phyloP scores from a whole-genome alignment of 1,284 basidiomycete species.

The Cryptococcus hybrid region DNA sequence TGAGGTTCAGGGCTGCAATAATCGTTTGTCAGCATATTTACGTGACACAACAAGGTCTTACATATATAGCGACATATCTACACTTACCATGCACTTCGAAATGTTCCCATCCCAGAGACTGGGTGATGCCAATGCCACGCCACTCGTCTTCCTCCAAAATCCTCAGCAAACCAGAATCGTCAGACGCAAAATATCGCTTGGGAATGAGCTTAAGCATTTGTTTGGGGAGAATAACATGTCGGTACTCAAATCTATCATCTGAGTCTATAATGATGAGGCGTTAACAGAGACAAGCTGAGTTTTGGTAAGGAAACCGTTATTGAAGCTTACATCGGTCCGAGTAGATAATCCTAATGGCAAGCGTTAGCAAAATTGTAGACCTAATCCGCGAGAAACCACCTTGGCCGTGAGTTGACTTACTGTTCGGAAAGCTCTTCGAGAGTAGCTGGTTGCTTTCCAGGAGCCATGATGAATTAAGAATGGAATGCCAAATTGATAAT shows the following conservation, averaged over 20 bases:
- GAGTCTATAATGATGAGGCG: conserved; percentile 42
- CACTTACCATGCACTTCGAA: conserved; percentile 90
- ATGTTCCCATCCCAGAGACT: conserved; percentile 95
- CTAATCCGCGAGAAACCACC: not conserved
- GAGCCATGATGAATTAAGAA: conserved; percentile 13
- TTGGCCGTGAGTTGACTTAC: conserved; percentile 20
- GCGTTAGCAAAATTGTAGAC: not conserved
- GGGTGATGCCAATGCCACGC: conserved; percentile 93
- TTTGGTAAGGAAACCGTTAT: not conserved
- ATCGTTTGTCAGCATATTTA: conserved; percentile 2
- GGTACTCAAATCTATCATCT: conserved; percentile 63
- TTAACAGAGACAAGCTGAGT: not conserved
- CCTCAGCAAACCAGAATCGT: conserved; percentile 75
- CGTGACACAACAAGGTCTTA: not conserved
- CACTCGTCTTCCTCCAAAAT: conserved; percentile 85
- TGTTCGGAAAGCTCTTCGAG: conserved; percentile 48
- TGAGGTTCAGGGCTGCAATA: conserved; percentile 39
- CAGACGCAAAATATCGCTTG: conserved; percentile 65
- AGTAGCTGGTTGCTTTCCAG: conserved; percentile 25
- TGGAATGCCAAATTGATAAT: no score
- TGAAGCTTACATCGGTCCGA: conserved; percentile 45
- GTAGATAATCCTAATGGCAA: conserved; percentile 41
- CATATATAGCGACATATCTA: not conserved
- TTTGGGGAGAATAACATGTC: conserved; percentile 88
- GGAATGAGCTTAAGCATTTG: conserved; percentile 82